Percentiles rank a stretch among this genome's conserved stretches.
Evolutionary conservation across 2,329 filamentous ascomycete species (phyloP).

Genomic region (Penicillium digitatum): DNA sequence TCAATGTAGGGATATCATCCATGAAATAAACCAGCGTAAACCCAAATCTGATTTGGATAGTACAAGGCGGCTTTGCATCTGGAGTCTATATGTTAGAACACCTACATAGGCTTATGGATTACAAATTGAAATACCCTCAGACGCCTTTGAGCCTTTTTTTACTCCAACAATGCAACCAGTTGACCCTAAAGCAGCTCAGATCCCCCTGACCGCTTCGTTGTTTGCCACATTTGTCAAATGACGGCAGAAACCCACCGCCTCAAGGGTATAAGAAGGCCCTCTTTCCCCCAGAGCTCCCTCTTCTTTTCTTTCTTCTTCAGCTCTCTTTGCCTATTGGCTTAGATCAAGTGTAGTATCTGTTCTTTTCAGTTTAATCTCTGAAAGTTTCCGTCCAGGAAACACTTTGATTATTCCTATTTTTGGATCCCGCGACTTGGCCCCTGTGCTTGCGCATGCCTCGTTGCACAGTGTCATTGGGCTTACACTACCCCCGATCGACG

Average conservation of each 20-base stretch:
- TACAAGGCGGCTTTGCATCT: not conserved
- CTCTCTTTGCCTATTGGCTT: slow-evolving; percentile 2
- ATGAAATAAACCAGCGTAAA: not conserved
- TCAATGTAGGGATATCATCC: not conserved
- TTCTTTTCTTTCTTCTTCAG: not conserved
- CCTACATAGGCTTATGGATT: not conserved
- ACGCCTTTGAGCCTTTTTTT: too few relatives aligned
- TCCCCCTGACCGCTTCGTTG: not conserved
- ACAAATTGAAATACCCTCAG: not conserved
- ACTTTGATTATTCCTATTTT: not conserved
- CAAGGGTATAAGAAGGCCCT: not conserved
- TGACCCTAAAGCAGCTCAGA: too few relatives aligned
- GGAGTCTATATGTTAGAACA: not conserved
- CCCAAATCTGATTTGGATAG: not conserved
- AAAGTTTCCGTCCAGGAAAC: not conserved
- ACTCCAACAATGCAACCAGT: too few relatives aligned
- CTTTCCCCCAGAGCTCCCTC: not conserved
- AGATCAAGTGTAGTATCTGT: slow-evolving; percentile 2
- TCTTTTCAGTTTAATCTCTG: not conserved
- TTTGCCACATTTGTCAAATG: not conserved
- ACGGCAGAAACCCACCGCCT: not conserved
- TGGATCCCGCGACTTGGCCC: not conserved
- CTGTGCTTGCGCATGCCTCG: not conserved
- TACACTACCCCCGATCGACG: not conserved
- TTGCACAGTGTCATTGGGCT: not conserved